These are phyloP conservation scores for barley (Hordeum vulgare) DNA, from an alignment of 176 grass and related monocot species.

Conservation along the genomic window MorexV3_pseudomolecules_assembly NC_058523.1:542279939-542280438, in stretches of 20 bases:
- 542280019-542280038: background rate
- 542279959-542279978: background rate
- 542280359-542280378: slow-evolving; percentile 36
- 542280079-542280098: background rate
- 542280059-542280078: background rate
- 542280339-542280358: slow-evolving; percentile 2
- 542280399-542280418: slow-evolving; percentile 37
- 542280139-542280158: slow-evolving; percentile 4
- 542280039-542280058: background rate
- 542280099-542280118: background rate
- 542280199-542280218: slow-evolving; percentile 33
- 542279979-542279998: background rate
- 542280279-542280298: slow-evolving; percentile 42
- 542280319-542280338: slow-evolving; percentile 35
- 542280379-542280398: slow-evolving; percentile 45
- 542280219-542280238: slow-evolving; percentile 38
- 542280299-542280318: slow-evolving; percentile 36
- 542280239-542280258: slow-evolving; percentile 47
- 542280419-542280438: slow-evolving; percentile 41
- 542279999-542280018: background rate
- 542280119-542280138: background rate
- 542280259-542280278: slow-evolving; percentile 7
- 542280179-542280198: slow-evolving; percentile 40
- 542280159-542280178: background rate
- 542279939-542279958: background rate